phyloP scores from a whole-genome alignment of 345 rosid genomes.

The Gossypium thurberi region DNA sequence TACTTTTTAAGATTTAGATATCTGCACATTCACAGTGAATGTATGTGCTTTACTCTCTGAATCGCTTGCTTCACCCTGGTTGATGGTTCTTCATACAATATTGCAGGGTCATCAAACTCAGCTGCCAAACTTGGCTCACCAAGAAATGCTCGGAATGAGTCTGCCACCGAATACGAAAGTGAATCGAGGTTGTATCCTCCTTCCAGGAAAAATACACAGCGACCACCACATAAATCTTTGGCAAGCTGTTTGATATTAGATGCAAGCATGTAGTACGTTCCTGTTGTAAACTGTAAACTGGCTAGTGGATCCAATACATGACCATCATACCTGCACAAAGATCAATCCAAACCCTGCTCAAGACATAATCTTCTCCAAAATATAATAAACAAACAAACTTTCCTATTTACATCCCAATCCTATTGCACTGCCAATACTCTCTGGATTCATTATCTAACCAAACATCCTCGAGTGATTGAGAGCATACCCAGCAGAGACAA shows the following conservation, averaged over 20 bases:
- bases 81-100: constrained; percentile 79
- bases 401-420: not conserved
- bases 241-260: constrained; percentile 74
- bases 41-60: constrained; percentile 59
- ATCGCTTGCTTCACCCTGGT: constrained; percentile 65
- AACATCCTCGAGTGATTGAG: not conserved
- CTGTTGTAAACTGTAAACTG: constrained; percentile 76
- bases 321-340: constrained; percentile 60
- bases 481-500: constrained; percentile 95
- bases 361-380: not conserved
- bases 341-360: not conserved
- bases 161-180: constrained; percentile 77
- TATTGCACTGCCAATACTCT: not conserved
- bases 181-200: constrained; percentile 93
- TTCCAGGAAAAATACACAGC: constrained; percentile 85
- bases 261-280: constrained; percentile 69
- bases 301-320: constrained; percentile 91
- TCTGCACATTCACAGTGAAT: constrained; percentile 42
- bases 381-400: not conserved
- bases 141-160: constrained; percentile 74
- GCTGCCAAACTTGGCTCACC: constrained; percentile 73
- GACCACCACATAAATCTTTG: constrained; percentile 71
- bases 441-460: not conserved
- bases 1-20: not conserved
- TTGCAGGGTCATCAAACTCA: constrained; percentile 70